A percentile compares a stretch with the other conserved stretches of the same genome.
phyloP scores from a whole-genome alignment of 495 filamentous ascomycete genomes.

The Rhypophila decipiens region DNA sequence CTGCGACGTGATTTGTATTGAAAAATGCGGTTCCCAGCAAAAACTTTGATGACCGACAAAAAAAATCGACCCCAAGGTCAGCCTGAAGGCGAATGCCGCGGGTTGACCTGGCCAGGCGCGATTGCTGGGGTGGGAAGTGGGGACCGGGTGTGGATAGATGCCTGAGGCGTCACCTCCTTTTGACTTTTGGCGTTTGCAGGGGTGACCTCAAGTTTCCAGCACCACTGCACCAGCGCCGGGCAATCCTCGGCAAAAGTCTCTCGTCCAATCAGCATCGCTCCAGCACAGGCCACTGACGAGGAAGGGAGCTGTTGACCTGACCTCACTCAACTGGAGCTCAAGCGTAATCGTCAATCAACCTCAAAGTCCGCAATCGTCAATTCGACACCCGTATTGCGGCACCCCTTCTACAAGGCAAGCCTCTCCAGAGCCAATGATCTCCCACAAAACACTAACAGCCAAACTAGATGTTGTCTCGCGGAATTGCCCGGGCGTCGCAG shows the following conservation, averaged over 20 bases:
- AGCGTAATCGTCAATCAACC: constrained; percentile 15
- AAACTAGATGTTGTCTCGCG: constrained; percentile 60
- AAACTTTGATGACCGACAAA: constrained; percentile 37
- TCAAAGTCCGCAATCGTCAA: neutral
- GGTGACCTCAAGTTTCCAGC: neutral
- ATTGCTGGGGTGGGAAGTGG: neutral
- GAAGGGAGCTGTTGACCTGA: neutral
- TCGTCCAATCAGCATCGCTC: constrained; percentile 15
- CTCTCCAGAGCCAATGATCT: neutral
- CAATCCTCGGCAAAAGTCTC: constrained; percentile 2
- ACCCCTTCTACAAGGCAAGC: constrained; percentile 19
- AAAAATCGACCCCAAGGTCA: constrained; percentile 18
- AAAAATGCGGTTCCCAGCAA: constrained; percentile 36
- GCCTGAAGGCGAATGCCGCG: constrained; percentile 23
- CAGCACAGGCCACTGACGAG: neutral
- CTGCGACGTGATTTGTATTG: constrained; percentile 33
- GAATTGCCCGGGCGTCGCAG: constrained; percentile 48
- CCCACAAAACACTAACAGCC: neutral
- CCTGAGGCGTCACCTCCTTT: constrained; percentile 16
- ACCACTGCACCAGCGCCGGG: neutral
- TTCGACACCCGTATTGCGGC: constrained; percentile 24
- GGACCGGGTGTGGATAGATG: too few relatives aligned
- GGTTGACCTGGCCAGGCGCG: constrained; percentile 1
- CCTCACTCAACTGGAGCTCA: constrained; percentile 10
- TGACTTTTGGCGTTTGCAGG: neutral